Base-by-base conservation (phyloP, 208 protist genomes). In the Kentomonas sorsogonicus region DNA sequence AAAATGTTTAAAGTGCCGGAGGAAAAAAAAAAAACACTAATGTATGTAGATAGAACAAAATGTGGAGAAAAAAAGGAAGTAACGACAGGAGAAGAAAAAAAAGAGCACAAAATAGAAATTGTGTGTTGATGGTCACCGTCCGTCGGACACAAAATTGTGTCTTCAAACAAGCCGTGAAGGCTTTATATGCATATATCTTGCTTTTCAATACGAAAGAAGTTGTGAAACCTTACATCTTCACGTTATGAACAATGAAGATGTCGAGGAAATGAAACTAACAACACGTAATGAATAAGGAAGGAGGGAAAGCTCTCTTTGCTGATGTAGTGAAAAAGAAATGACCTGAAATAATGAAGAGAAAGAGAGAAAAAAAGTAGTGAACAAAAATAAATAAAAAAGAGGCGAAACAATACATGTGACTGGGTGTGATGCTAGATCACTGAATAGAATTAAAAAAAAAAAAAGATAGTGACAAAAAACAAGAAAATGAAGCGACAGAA, bases 361-460 rank as follows among this genome's bases (percentile, higher is more conserved):
- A 63, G 47, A 4, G 30, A 44, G 22, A 4, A 33, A 48, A 16
- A 22, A 25, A 54, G 29, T 23, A 29, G 31, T 34, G 15, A 41
- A 63, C 48, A 57, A n/a, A n/a, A n/a, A n/a, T n/a, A n/a, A n/a
- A n/a, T n/a, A n/a, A 45, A 46, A 10, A 6, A 54, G 16, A 52
- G 25, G 16, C 15, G 13, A 20, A 34, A 38, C 33, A 48, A n/a
- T n/a, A n/a, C n/a, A n/a, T n/a, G n/a, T n/a, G n/a, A n/a, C n/a
- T n/a, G n/a, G n/a, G n/a, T n/a, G n/a, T n/a, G n/a, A n/a, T n/a
- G n/a, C n/a, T n/a, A n/a, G n/a, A n/a, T n/a, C n/a, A n/a, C n/a
- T n/a, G 29, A 60, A 40, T 44, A 53, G 31, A n/a, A 53, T 54
- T 27, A 36, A 33, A 33, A 33, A n/a, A 22, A 5, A 45, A 23